Evolutionary conservation across 495 filamentous ascomycete species (phyloP), one percentile per base, ranked within the genome.

Genomic region (Penicillium arizonense): DNA sequence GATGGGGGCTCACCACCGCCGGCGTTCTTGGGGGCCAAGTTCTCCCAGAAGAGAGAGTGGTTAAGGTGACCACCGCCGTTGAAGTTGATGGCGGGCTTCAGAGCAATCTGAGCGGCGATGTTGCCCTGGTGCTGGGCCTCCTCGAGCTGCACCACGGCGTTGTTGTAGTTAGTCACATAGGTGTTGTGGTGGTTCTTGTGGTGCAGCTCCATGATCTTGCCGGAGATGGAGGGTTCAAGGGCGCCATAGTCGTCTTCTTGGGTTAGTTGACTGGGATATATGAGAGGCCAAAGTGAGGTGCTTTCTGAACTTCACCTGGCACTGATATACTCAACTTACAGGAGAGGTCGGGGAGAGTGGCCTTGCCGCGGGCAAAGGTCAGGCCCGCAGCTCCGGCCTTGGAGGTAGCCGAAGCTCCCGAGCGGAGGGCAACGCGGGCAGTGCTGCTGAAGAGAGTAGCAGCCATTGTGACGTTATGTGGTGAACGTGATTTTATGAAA

Each of bases 171-270:
- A 69, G 73, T 87, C 44, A 88, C 85, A 68, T 88, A 88, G 66
- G 85, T 87, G 61, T 83, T 71, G 77, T 88, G 85, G 77, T 88
- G 85, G 57, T 80, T 83, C 69, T 73, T 78, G 78, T 88, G 81
- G 76, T 88, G 85, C 35, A 88, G 77, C 81, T 98, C 93, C 94
- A 98, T 98, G 77, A 98, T 98, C 80, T 91, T 86, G 76, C 90
- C 92, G 37, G 88, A 92, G 77, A 98, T 95, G 69, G 88, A 73
- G 57, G 94, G 94, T 72, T 98, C 94, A 64, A 98, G 90, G 21
- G 91, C 94, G 56, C 85, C 85, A 74, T 90, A 94, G 75, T 92
- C 89, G 66, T 92, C 88, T 91, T 54, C 11, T 18, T 33, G 12
- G 14, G 38, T 65, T 16, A 62, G 56, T 53, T 18, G 24, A 57